Conservation (phyloP, 2,329 filamentous ascomycete species). For the Monosporascus sp. region DNA sequence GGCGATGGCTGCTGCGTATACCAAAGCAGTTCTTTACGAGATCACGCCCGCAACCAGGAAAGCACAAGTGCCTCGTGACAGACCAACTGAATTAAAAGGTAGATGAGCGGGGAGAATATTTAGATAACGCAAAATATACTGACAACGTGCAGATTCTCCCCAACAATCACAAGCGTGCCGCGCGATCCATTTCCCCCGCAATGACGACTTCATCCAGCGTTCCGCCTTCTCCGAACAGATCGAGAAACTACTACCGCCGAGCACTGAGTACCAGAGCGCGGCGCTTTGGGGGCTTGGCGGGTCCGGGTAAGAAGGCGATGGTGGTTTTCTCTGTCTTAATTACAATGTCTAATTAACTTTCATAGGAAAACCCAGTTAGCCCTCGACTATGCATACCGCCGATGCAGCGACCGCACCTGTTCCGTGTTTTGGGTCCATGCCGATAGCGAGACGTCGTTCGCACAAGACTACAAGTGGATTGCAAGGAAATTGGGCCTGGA, state of each 20-base stretch:
- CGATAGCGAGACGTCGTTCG: slow-evolving; percentile 2
- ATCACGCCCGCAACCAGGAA: slow-evolving; percentile 2
- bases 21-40: slow-evolving; percentile 18
- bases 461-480: slow-evolving; percentile 3
- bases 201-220: slow-evolving; percentile 19
- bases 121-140: too few relatives aligned
- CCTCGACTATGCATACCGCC: too few relatives aligned
- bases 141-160: too few relatives aligned
- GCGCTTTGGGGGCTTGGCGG: slow-evolving; percentile 24
- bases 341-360: too few relatives aligned
- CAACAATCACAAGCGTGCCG: not conserved
- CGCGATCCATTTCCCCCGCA: slow-evolving; percentile 15
- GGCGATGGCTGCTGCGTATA: slow-evolving; percentile 26
- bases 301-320: slow-evolving; percentile 16
- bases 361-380: too few relatives aligned
- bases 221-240: slow-evolving; percentile 12
- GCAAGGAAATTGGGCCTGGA: not conserved
- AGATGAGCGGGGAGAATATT: too few relatives aligned
- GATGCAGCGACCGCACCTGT: too few relatives aligned
- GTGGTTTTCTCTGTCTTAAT: too few relatives aligned
- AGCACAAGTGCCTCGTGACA: too few relatives aligned
- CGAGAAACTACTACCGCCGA: slow-evolving; percentile 11
- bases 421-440: slow-evolving; percentile 2
- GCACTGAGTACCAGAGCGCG: slow-evolving; percentile 9
- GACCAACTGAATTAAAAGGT: too few relatives aligned